phyloP scores from a whole-genome alignment of 192 early-diverging fungal genomes.

The Dissophora globulifera region DNA sequence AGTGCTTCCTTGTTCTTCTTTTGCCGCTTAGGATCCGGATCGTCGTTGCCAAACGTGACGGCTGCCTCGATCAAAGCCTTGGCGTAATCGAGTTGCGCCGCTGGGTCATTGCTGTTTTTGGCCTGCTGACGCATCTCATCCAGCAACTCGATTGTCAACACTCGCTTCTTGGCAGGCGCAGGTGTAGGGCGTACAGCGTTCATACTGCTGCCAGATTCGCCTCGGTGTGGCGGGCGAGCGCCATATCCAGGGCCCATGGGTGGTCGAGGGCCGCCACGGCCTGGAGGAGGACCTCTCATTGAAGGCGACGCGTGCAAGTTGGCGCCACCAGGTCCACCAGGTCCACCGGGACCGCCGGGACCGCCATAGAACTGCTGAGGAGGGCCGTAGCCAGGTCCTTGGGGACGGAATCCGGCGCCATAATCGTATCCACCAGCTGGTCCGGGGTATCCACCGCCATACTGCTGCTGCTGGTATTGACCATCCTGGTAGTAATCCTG shows the following conservation, averaged over 20 bases:
- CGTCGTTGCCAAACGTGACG: conserved; percentile 70
- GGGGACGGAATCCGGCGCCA: conserved; percentile 18
- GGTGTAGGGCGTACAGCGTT: conserved; percentile 2
- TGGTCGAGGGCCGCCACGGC: conserved; percentile 36
- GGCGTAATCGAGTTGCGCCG: conserved; percentile 85
- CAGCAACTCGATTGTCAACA: conserved; percentile 34
- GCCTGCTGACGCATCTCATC: conserved; percentile 58
- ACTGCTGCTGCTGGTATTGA: conserved; percentile 26
- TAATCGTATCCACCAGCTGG: conserved; percentile 32
- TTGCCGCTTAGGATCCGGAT: conserved; percentile 72
- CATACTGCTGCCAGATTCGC: conserved; percentile 32
- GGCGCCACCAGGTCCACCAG: conserved; percentile 12
- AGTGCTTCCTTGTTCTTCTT: conserved; percentile 79
- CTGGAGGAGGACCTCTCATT: conserved; percentile 36
- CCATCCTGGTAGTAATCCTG: conserved; percentile 35
- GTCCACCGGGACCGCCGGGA: conserved; percentile 7
- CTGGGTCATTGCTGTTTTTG: conserved; percentile 73
- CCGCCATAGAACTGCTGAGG: conserved; percentile 8
- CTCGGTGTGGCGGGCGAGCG: conserved; percentile 31
- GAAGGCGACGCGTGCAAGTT: conserved; percentile 40
- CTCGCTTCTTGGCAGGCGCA: conserved; percentile 12
- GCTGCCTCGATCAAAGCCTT: conserved; percentile 87
- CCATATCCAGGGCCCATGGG: conserved; percentile 33
- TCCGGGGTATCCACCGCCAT: conserved; percentile 35
- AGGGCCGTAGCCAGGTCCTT: conserved; percentile 17